These are phyloP conservation scores for Penicillium sp. DNA, from an alignment of 2,329 filamentous ascomycete species.

Conservation along the genomic window DNA sequence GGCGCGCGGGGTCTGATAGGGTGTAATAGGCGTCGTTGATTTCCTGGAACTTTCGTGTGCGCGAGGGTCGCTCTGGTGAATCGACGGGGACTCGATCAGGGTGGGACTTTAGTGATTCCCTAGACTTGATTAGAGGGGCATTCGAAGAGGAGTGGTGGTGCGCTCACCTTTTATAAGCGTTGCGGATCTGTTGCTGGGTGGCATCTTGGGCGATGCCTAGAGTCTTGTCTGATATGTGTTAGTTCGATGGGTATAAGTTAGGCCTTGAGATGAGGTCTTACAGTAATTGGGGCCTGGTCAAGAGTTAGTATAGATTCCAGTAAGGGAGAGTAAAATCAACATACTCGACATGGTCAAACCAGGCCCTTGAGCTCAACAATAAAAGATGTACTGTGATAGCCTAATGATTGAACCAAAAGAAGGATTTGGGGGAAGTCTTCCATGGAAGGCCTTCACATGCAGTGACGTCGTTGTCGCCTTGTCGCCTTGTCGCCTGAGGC, in stretches of 20 bases:
- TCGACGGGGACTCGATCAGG: constrained; percentile 79
- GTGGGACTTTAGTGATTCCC: constrained; percentile 81
- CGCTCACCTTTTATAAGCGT: constrained; percentile 81
- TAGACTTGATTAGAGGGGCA: constrained; percentile 29
- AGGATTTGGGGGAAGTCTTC: neutral
- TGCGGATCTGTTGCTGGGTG: constrained; percentile 72
- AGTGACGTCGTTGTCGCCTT: constrained; percentile 15
- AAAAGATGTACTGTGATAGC: neutral
- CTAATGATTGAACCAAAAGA: neutral
- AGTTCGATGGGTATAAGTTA: constrained; percentile 1
- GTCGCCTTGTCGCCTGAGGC: constrained; percentile 8
- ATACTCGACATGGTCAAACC: constrained; percentile 20
- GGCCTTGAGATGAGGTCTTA: constrained; percentile 19
- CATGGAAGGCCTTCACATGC: constrained; percentile 3
- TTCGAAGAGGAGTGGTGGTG: neutral
- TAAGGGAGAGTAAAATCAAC: constrained; percentile 1
- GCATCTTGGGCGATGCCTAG: constrained; percentile 67
- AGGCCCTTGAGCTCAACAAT: neutral
- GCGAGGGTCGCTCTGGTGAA: constrained; percentile 69
- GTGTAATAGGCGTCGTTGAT: constrained; percentile 92
- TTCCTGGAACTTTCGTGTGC: constrained; percentile 81
- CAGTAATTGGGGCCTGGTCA: constrained; percentile 35
- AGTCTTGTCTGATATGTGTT: constrained; percentile 52
- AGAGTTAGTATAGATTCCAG: neutral
- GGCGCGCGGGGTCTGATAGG: constrained; percentile 66